phyloP scores from a whole-genome alignment of 441 rosid genomes.

The Corymbia calophylla region DNA sequence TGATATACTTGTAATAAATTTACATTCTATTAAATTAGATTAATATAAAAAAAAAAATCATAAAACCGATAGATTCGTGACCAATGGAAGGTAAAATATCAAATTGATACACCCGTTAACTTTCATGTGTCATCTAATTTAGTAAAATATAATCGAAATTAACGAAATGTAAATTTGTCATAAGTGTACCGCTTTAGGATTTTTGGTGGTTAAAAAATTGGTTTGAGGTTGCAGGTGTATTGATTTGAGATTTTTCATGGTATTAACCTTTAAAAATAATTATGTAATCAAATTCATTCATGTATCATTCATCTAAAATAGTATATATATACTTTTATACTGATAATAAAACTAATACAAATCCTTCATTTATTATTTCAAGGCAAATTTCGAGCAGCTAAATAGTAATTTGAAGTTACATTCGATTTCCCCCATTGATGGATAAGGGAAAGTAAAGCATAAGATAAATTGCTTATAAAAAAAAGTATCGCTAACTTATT shows the following conservation, averaged over 20 bases:
- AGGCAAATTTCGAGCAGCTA: not conserved
- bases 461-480: not conserved
- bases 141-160: too few relatives aligned
- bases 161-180: too few relatives aligned
- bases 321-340: not conserved
- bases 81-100: too few relatives aligned
- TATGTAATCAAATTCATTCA: not conserved
- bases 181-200: too few relatives aligned
- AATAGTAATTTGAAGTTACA: not conserved
- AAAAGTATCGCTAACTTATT: not conserved
- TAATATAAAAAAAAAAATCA: too few relatives aligned
- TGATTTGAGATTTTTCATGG: too few relatives aligned
- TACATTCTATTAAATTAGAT: too few relatives aligned
- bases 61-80: too few relatives aligned
- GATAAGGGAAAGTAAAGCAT: not conserved
- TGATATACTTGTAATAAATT: too few relatives aligned
- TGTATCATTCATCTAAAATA: not conserved
- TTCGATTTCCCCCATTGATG: not conserved
- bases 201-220: too few relatives aligned
- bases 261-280: not conserved
- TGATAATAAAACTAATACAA: not conserved
- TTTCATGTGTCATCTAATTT: too few relatives aligned
- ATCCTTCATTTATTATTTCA: not conserved
- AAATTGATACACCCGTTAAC: too few relatives aligned
- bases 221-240: fast-evolving